phyloP scores from a whole-genome alignment of 2,329 filamentous ascomycete species.

The Colletotrichum camelliae region DNA sequence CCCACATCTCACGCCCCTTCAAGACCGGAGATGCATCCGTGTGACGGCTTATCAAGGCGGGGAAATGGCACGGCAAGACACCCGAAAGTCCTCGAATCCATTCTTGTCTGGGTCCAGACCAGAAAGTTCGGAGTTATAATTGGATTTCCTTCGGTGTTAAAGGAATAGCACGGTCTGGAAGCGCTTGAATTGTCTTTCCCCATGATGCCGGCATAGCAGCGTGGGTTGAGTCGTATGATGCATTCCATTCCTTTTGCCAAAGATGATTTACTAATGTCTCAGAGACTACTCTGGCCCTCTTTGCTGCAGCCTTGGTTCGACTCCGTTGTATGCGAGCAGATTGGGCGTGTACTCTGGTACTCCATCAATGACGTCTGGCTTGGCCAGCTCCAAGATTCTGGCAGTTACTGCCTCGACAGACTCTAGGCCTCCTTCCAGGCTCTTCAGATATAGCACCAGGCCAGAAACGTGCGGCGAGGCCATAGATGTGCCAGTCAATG shows the following conservation, averaged over 20 bases:
- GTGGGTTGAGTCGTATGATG: background rate
- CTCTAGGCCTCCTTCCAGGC: conserved; percentile 37
- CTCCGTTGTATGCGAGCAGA: conserved; percentile 53
- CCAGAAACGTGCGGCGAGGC: conserved; percentile 65
- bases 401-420: conserved; percentile 46
- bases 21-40: background rate
- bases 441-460: conserved; percentile 58
- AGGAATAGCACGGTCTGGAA: background rate
- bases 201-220: background rate
- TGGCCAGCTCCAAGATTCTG: conserved; percentile 45
- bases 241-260: background rate
- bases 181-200: background rate
- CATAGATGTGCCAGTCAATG: conserved; percentile 61
- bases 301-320: background rate
- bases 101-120: background rate
- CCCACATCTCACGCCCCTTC: background rate
- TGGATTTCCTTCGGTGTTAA: background rate
- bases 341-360: conserved; percentile 44
- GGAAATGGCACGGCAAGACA: background rate
- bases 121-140: background rate
- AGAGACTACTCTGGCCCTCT: background rate
- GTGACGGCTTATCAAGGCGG: background rate
- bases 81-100: background rate
- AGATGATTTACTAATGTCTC: background rate
- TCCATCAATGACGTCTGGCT: conserved; percentile 39